Base-by-base conservation (phyloP, 2,329 filamentous ascomycete genomes). In the Pseudohalonectria lignicola region DNA sequence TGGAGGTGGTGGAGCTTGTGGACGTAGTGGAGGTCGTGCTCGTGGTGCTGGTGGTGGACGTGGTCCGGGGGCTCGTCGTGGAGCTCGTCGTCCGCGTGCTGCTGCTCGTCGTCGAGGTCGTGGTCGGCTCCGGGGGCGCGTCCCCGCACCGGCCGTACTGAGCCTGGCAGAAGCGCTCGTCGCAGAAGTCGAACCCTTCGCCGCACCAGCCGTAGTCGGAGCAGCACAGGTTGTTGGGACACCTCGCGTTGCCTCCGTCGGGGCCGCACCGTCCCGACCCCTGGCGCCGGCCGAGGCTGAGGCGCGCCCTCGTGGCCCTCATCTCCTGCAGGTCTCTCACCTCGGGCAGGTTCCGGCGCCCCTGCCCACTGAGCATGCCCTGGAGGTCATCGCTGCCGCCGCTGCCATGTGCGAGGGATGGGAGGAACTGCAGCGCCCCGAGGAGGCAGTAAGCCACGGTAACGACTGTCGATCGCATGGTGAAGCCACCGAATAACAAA, bases 141-240 rank as follows among this genome's bases (percentile, higher is more conserved):
- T 40, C 41, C n/a, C 41, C 31, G 40, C 44, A 46, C 8, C 41
- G 41, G 21, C 44, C 44, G 21, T 32, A 46, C 18, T 37, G 36
- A 3, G 39, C n/a, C 38, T 46, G 44, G 40, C 44, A 46, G 28
- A 39, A 39, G 4, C 38, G 42, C 21, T 39, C 28, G 8, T 37
- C 32, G 40, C 44, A 46, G 39, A 37, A 41, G 31, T 46, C 39
- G 15, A 17, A 33, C 8, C 38, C 34, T 12, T 43, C 44, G 34
- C 46, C 46, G 36, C 46, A 48, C 33, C 25, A 48, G 15, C 46
- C 46, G 39, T 43, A 48, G 34, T 48, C 44, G 20, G 44, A 46
- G 37, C 46, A 48, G 40, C 46, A 48, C 20, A 45, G 41, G 39
- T 41, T 41, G n/a, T 39, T 20, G 11, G 46, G 39, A 37, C 46